Percentiles rank a stretch among this genome's conserved stretches.
These are phyloP conservation scores for Silene noctiflora DNA, from an alignment of 179 eudicot species.

Conservation along the genomic window DNA sequence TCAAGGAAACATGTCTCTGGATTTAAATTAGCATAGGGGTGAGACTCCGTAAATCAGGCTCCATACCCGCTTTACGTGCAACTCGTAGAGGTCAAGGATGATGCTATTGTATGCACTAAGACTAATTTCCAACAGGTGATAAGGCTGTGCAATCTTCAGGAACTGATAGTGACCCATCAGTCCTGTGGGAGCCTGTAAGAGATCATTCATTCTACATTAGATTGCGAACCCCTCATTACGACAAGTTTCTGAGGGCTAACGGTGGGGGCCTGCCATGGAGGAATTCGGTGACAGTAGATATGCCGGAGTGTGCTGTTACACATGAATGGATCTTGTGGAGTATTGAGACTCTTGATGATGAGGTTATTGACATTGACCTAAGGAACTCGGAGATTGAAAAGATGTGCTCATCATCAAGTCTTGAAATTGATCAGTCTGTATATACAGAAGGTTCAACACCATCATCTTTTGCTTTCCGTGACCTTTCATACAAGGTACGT, in stretches of 20 bases:
- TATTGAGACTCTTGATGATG: conserved; percentile 31
- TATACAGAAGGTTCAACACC: conserved; percentile 1
- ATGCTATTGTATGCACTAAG: not conserved
- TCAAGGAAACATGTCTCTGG: too few species aligned
- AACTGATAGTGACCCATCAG: not conserved
- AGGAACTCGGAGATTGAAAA: too few species aligned
- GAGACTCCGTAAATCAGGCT: too few species aligned
- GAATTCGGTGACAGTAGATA: conserved; percentile 26
- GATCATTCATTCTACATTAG: not conserved
- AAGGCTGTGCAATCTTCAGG: conserved; percentile 5
- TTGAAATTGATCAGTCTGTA: conserved; percentile 10
- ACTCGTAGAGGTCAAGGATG: too few species aligned
- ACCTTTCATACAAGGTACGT: conserved; percentile 1
- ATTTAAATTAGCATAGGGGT: too few species aligned
- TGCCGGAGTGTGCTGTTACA: conserved; percentile 32
- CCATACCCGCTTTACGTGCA: too few species aligned
- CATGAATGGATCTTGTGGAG: conserved; percentile 44
- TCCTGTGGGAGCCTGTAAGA: conserved; percentile 13
- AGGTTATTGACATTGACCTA: not conserved
- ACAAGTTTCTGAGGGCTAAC: conserved; percentile 14
- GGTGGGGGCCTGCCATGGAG: conserved; percentile 15
- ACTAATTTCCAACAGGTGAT: conserved; percentile 24
- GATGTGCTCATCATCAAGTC: not conserved
- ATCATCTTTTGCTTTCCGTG: not conserved
- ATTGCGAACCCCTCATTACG: not conserved